phyloP scores from a whole-genome alignment of 2,329 filamentous ascomycete genomes.

The Aspergillus clavatus region DNA sequence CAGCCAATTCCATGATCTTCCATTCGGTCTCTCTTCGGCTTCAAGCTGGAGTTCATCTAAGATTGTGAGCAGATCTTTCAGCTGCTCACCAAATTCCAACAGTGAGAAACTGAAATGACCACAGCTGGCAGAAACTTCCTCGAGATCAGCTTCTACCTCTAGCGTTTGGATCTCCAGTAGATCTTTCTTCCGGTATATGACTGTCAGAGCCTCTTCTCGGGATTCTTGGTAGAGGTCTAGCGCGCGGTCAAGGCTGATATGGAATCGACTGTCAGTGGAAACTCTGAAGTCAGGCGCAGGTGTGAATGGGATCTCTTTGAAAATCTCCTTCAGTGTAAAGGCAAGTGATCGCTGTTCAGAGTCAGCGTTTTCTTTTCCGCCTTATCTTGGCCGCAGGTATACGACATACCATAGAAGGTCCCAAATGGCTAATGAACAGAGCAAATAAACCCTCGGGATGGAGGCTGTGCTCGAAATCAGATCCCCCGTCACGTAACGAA shows the following conservation, averaged over 20 bases:
- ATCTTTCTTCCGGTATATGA: conserved; percentile 76
- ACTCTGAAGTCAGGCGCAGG: conserved; percentile 63
- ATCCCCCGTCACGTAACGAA: conserved; percentile 8
- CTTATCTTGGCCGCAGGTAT: neutral
- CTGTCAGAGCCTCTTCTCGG: conserved; percentile 67
- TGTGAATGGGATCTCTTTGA: conserved; percentile 81
- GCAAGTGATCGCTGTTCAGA: conserved; percentile 70
- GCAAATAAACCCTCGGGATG: conserved; percentile 79
- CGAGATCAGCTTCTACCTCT: conserved; percentile 83
- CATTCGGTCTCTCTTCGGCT: conserved; percentile 56
- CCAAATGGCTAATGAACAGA: conserved; percentile 80
- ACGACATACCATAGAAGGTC: conserved; percentile 69
- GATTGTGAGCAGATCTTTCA: conserved; percentile 74
- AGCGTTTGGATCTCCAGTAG: conserved; percentile 63
- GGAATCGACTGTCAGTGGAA: conserved; percentile 71
- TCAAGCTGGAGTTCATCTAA: conserved; percentile 76
- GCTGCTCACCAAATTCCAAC: conserved; percentile 84
- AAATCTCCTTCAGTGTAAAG: conserved; percentile 80
- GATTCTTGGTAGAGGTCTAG: conserved; percentile 73
- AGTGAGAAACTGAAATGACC: conserved; percentile 94
- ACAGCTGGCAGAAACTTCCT: conserved; percentile 96
- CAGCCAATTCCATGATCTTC: conserved; percentile 78
- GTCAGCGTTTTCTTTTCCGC: conserved; percentile 5
- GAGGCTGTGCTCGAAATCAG: conserved; percentile 14
- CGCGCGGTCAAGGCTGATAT: conserved; percentile 73